Evolutionary conservation across 177 flowering plant species (phyloP), one percentile per base, ranked within the genome.

Genomic region (Telopea speciosissima): DNA sequence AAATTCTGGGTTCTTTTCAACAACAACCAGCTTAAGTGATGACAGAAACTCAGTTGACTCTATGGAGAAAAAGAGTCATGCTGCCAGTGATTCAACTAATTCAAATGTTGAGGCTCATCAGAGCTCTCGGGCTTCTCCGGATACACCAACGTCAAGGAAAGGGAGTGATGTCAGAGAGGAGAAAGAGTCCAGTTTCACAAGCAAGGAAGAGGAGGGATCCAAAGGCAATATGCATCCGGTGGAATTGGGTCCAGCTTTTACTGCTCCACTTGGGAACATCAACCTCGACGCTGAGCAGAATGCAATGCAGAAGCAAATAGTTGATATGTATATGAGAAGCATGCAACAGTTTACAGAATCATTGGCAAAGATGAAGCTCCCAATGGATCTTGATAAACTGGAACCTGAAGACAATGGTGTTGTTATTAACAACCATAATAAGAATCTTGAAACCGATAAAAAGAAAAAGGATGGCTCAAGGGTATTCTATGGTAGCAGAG

Each of bases 281-380:
- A 70, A 63, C 10, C 52, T 70, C 6, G 73, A 63, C 28, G 73
- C 73, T 24, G 73, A 70, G 58, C 73, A 70, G 23, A 62, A 59
- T 5, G 61, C 72, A 62, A 70, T 60, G 65, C 72, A 42, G 24
- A n/a, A 24, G 59, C 52, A 62, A 22, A 60, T 70, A 24, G 58
- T 70, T 62, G 58, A 70, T 44, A 61, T 70, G 66, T 60, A 59
- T 33, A 91, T 91, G 95, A 88, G 85, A 58, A 93, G 98, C 74
- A 91, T 91, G 98, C 97, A 91, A 21, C 95, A 93, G 69, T 90
- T 93, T 66, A 89, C 93, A 0, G 95, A 93, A 74, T 93, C 98
- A 1, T 74, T 89, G 75, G 92, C 90, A 12, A 89, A 91, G 68
- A 93, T 93, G 98, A 89, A 93, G 83, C 93, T 93, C 11, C 97